phyloP scores from a whole-genome alignment of 495 filamentous ascomycete genomes.

The Xylaria telfairii region DNA sequence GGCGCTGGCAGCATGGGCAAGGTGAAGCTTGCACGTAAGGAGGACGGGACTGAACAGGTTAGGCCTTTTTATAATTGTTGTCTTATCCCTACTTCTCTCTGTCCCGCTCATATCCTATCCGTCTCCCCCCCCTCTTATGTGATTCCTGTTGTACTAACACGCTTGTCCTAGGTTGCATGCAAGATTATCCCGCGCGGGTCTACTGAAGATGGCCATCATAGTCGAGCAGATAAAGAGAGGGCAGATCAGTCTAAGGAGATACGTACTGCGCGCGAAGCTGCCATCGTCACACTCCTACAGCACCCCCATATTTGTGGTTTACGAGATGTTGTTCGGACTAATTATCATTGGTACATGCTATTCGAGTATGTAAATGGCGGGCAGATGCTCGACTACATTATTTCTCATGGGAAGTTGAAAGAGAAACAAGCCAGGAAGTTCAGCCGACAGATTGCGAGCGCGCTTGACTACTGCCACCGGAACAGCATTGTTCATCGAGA shows the following conservation, averaged over 20 bases:
- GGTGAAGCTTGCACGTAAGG: slow-evolving; percentile 84
- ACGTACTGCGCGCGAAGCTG: slow-evolving; percentile 92
- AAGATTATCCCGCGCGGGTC: slow-evolving; percentile 95
- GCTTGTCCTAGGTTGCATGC: slow-evolving; percentile 75
- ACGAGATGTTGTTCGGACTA: slow-evolving; percentile 91
- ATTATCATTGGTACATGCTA: slow-evolving; percentile 99
- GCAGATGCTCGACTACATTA: slow-evolving; percentile 99
- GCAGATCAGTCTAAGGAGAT: slow-evolving; percentile 97
- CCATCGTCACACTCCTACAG: slow-evolving; percentile 92
- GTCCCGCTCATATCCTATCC: neutral
- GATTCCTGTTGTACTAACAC: slow-evolving; percentile 21
- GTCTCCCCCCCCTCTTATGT: neutral
- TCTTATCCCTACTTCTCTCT: slow-evolving; percentile 4
- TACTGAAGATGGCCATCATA: slow-evolving; percentile 77
- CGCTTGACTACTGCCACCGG: slow-evolving; percentile 97
- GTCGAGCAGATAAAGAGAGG: slow-evolving; percentile 77
- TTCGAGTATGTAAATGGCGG: slow-evolving; percentile 99
- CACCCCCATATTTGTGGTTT: slow-evolving; percentile 98
- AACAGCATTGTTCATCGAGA: slow-evolving; percentile 99
- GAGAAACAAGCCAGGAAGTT: slow-evolving; percentile 99
- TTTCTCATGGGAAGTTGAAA: slow-evolving; percentile 95
- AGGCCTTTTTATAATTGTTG: slow-evolving; percentile 28
- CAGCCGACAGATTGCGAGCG: slow-evolving; percentile 94
- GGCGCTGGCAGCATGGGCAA: slow-evolving; percentile 98
- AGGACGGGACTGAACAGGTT: slow-evolving; percentile 83